These are phyloP conservation scores for Pestalotiopsis sp. DNA, from an alignment of 2,329 filamentous ascomycete species.

Conservation along the genomic window DNA sequence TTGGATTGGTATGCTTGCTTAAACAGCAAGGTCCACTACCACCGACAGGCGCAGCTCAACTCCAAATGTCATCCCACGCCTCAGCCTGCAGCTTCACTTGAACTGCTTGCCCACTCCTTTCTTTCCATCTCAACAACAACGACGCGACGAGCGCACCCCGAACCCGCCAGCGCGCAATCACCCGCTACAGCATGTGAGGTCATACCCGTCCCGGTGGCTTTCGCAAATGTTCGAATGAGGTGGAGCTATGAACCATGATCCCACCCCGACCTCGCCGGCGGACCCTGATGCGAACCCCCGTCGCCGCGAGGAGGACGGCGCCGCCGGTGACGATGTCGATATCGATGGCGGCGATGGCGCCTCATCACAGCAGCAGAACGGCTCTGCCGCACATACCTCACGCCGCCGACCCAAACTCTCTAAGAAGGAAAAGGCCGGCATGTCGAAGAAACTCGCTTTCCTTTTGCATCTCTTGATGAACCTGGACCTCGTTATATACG, in stretches of 20 bases:
- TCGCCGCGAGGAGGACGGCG: slow-evolving; percentile 21
- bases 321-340: slow-evolving; percentile 19
- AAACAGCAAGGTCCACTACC: neutral
- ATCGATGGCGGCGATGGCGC: slow-evolving; percentile 1
- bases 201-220: slow-evolving; percentile 26
- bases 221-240: slow-evolving; percentile 36
- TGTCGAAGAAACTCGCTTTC: slow-evolving; percentile 62
- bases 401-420: slow-evolving; percentile 25
- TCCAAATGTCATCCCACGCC: neutral
- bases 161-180: neutral
- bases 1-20: neutral
- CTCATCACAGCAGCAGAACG: neutral
- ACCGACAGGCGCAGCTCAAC: neutral
- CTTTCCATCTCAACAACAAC: neutral
- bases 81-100: neutral
- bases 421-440: slow-evolving; percentile 34
- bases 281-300: slow-evolving; percentile 28
- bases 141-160: too few relatives aligned
- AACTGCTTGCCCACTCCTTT: slow-evolving; percentile 1
- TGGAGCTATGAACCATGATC: slow-evolving; percentile 50
- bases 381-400: slow-evolving; percentile 1
- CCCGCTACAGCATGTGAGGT: slow-evolving; percentile 35
- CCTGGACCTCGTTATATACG: slow-evolving; percentile 66
- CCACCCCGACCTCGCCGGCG: slow-evolving; percentile 44
- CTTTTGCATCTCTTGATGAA: slow-evolving; percentile 62